Percentiles rank a stretch among this genome's conserved stretches.
Evolutionary conservation across 495 filamentous ascomycete species (phyloP).

Genomic region (Aspergillus saccharolyticus): DNA sequence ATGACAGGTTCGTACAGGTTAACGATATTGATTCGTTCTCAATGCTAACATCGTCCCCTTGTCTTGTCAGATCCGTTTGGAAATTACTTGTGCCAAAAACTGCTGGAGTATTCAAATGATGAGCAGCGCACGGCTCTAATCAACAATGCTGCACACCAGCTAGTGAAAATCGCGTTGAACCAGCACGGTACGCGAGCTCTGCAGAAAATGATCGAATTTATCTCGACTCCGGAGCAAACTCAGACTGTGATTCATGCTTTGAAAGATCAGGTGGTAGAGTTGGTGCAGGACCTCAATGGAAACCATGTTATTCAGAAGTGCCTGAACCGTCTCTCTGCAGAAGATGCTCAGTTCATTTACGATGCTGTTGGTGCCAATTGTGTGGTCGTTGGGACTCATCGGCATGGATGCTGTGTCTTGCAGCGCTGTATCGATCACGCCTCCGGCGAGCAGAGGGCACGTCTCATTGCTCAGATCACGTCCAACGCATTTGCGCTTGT

Average conservation of each 20-base stretch:
- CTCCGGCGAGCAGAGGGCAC: conserved; percentile 78
- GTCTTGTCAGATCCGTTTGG: conserved; percentile 76
- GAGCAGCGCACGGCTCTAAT: conserved; percentile 91
- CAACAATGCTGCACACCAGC: conserved; percentile 74
- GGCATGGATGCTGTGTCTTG: conserved; percentile 95
- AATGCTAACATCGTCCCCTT: conserved; percentile 5
- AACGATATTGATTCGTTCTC: too few species aligned
- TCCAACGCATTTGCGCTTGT: conserved; percentile 74
- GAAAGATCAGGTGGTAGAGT: conserved; percentile 70
- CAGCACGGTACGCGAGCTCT: conserved; percentile 93
- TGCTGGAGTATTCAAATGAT: conserved; percentile 87
- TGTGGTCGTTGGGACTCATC: conserved; percentile 89
- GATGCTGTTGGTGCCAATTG: conserved; percentile 82
- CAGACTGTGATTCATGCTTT: conserved; percentile 78
- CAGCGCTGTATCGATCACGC: conserved; percentile 98
- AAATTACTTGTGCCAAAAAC: conserved; percentile 96
- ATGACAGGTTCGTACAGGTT: conserved; percentile 81
- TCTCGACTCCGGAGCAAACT: conserved; percentile 73
- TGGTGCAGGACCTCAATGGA: conserved; percentile 95
- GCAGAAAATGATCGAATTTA: conserved; percentile 99
- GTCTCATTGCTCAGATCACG: conserved; percentile 81
- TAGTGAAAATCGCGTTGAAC: conserved; percentile 90
- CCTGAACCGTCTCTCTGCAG: conserved; percentile 78
- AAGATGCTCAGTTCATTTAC: conserved; percentile 93
- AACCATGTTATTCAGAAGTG: conserved; percentile 99